Percentiles rank a stretch among this genome's conserved stretches.
phyloP scores from a whole-genome alignment of 1,139 yeast genomes.

The Sporopachydermia cereana region DNA sequence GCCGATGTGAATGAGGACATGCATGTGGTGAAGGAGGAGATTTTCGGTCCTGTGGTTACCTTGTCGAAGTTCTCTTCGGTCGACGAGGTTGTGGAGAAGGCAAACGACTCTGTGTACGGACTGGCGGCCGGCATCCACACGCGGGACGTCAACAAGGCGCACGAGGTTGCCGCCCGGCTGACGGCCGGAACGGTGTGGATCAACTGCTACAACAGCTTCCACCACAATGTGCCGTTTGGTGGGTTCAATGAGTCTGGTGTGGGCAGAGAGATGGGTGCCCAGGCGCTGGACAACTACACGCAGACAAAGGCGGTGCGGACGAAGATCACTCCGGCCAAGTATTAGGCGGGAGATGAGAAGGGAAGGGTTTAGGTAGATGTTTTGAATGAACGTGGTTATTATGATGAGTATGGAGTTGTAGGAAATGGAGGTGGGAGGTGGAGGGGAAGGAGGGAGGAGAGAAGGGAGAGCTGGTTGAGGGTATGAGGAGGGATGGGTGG shows the following conservation, averaged over 20 bases:
- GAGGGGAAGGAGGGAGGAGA: background rate
- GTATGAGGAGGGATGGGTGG: no score
- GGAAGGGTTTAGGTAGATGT: no score
- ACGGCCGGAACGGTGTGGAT: slow-evolving; percentile 82
- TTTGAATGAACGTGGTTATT: no score
- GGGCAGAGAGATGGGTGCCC: slow-evolving; percentile 87
- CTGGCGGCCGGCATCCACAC: slow-evolving; percentile 84
- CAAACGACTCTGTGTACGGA: slow-evolving; percentile 70
- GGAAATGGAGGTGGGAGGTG: background rate
- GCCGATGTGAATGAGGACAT: slow-evolving; percentile 55
- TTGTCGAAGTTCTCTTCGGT: slow-evolving; percentile 59
- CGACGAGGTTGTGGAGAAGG: slow-evolving; percentile 58
- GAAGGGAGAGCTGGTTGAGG: background rate
- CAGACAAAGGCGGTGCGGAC: slow-evolving; percentile 71
- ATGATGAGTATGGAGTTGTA: background rate
- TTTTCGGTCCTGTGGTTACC: slow-evolving; percentile 79
- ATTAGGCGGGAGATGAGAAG: background rate
- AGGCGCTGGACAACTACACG: slow-evolving; percentile 73
- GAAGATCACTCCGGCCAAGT: slow-evolving; percentile 10
- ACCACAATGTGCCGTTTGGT: slow-evolving; percentile 67
- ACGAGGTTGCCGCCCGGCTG: slow-evolving; percentile 52
- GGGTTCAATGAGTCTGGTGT: slow-evolving; percentile 83
- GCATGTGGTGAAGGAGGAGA: slow-evolving; percentile 70
- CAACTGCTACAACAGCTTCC: slow-evolving; percentile 75
- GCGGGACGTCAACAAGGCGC: slow-evolving; percentile 42